Conservation (phyloP, 805 yeast genomes). For the Wickerhamiella brachini region DNA sequence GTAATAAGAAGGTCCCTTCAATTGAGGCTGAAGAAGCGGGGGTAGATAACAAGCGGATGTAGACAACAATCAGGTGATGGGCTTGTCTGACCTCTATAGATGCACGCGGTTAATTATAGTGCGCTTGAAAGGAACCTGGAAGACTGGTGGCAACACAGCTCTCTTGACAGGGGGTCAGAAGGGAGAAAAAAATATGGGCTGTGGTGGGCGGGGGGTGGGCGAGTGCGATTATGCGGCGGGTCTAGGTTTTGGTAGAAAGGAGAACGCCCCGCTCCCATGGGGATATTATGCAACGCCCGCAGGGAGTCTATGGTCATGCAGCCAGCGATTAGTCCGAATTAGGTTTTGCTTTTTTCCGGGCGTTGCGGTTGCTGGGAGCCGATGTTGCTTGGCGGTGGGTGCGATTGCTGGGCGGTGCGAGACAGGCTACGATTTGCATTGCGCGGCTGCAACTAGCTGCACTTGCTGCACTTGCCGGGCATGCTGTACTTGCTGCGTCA, state of each 20-base stretch:
- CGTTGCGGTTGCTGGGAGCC: background rate
- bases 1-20: background rate
- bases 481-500: too few species aligned
- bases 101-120: too few species aligned
- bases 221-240: background rate
- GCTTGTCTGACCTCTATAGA: background rate
- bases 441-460: too few species aligned
- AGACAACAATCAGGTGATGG: background rate
- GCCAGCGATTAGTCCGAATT: background rate
- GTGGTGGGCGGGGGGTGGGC: background rate
- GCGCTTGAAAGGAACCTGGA: background rate
- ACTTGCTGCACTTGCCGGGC: too few species aligned
- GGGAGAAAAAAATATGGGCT: background rate
- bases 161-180: background rate
- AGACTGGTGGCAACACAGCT: background rate
- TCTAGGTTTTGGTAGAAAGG: background rate
- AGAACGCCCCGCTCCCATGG: background rate
- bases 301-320: background rate
- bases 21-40: background rate
- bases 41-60: too few species aligned
- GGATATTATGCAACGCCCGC: background rate
- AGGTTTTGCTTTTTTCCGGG: background rate
- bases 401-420: too few species aligned
- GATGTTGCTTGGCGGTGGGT: too few species aligned
- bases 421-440: too few species aligned